These are phyloP conservation scores for Ceriops tagal DNA, from an alignment of 345 rosid species.

Conservation along the genomic window DNA sequence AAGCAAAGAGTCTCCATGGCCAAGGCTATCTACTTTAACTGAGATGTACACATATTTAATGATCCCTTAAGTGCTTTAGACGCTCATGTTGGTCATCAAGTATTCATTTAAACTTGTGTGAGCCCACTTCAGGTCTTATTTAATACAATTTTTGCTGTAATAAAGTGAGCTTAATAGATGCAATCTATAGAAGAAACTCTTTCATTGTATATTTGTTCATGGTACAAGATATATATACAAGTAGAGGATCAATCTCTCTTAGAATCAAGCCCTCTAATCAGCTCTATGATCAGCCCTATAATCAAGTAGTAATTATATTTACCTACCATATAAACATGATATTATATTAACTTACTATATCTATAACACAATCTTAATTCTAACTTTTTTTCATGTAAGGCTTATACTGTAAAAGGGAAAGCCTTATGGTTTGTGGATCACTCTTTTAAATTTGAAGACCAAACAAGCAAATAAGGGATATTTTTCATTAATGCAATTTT, in stretches of 20 bases:
- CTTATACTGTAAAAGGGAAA: not conserved
- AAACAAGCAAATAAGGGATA: not conserved
- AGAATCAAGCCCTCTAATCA: too few relatives aligned
- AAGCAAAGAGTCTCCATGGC: slow-evolving; percentile 34
- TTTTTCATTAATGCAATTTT: not conserved
- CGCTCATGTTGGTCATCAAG: slow-evolving; percentile 33
- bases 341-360: too few relatives aligned
- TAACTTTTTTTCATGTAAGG: not conserved
- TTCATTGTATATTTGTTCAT: too few relatives aligned
- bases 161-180: not conserved
- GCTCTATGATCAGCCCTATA: too few relatives aligned
- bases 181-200: not conserved
- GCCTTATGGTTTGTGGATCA: too few relatives aligned
- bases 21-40: slow-evolving; percentile 27
- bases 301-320: too few relatives aligned
- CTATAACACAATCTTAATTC: too few relatives aligned
- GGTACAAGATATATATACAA: too few relatives aligned
- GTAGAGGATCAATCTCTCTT: too few relatives aligned
- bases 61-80: slow-evolving; percentile 37
- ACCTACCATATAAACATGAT: too few relatives aligned
- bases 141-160: not conserved
- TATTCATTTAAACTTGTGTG: not conserved
- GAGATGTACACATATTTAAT: slow-evolving; percentile 29
- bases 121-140: not conserved
- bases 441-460: too few relatives aligned